Evolutionary conservation across 257 asterid species (phyloP).

Genomic region (Paulownia fortunei): DNA sequence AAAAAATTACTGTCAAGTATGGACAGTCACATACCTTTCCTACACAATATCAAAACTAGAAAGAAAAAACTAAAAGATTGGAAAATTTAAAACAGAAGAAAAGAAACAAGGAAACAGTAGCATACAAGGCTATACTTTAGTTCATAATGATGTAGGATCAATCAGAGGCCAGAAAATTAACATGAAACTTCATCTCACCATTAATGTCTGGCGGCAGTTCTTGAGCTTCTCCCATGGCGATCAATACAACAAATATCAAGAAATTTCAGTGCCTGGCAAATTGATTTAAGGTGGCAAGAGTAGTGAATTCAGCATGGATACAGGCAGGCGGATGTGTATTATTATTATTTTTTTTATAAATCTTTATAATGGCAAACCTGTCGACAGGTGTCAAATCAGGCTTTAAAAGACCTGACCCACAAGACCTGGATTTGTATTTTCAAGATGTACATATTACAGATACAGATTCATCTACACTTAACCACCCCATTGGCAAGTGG

Average conservation of each 20-base stretch:
- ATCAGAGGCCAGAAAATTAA: too few relatives aligned
- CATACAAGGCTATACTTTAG: not conserved
- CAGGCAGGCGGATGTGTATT: not conserved
- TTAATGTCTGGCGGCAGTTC: conserved; percentile 21
- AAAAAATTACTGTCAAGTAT: too few relatives aligned
- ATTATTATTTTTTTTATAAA: too few relatives aligned
- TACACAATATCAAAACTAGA: too few relatives aligned
- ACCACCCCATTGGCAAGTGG: not conserved
- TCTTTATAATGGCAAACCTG: not conserved
- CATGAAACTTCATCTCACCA: conserved; percentile 24
- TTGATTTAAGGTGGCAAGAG: not conserved
- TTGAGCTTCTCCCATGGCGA: conserved; percentile 46
- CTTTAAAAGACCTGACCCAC: not conserved
- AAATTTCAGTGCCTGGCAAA: not conserved
- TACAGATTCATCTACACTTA: not conserved
- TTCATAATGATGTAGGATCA: too few relatives aligned
- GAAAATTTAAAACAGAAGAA: too few relatives aligned
- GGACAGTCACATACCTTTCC: too few relatives aligned
- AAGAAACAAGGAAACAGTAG: not conserved
- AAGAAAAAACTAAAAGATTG: too few relatives aligned
- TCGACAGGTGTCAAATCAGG: not conserved
- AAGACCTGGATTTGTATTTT: not conserved
- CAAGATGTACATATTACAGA: not conserved
- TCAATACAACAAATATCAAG: not conserved
- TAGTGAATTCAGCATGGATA: not conserved